Percentiles rank a stretch among this genome's conserved stretches.
These are phyloP conservation scores for Stephania japonica DNA, from an alignment of 164 flowering plant genomes.

Conservation along the genomic window DNA sequence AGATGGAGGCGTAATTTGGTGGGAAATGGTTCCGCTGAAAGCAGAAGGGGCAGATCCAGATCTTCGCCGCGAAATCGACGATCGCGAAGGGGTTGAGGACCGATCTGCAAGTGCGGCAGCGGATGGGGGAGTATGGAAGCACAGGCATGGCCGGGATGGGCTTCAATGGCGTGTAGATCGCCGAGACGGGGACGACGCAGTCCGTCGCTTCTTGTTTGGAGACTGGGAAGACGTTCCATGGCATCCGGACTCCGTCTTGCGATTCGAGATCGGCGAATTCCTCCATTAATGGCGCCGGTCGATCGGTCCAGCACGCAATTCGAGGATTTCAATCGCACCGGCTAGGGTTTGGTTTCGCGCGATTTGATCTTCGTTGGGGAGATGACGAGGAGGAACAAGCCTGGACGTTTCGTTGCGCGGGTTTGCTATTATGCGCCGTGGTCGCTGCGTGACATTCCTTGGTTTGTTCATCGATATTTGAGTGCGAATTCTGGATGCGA, in stretches of 20 bases:
- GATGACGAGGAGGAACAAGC: not conserved
- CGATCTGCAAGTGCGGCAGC: constrained; percentile 84
- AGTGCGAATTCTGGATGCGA: too few relatives aligned
- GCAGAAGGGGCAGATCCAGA: constrained; percentile 96
- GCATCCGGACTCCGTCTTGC: constrained; percentile 84
- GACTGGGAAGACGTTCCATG: constrained; percentile 95
- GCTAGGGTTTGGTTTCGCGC: too few relatives aligned
- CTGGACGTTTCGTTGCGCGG: not conserved
- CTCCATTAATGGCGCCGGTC: constrained; percentile 33
- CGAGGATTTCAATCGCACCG: too few relatives aligned
- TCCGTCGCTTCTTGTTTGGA: constrained; percentile 57
- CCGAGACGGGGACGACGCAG: constrained; percentile 70
- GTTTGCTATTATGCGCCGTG: too few relatives aligned
- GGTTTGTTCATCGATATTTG: too few relatives aligned
- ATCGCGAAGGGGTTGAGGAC: constrained; percentile 79
- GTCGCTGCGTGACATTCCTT: too few relatives aligned
- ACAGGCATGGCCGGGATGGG: constrained; percentile 37
- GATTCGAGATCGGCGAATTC: constrained; percentile 73
- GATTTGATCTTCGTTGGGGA: too few relatives aligned
- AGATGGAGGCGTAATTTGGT: constrained; percentile 55
- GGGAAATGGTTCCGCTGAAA: constrained; percentile 85
- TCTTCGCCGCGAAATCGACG: constrained; percentile 75
- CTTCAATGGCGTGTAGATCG: constrained; percentile 77
- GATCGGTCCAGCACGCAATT: too few relatives aligned
- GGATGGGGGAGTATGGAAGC: constrained; percentile 71